phyloP scores from a whole-genome alignment of 2,329 filamentous ascomycete genomes.

The Fusarium sp. region DNA sequence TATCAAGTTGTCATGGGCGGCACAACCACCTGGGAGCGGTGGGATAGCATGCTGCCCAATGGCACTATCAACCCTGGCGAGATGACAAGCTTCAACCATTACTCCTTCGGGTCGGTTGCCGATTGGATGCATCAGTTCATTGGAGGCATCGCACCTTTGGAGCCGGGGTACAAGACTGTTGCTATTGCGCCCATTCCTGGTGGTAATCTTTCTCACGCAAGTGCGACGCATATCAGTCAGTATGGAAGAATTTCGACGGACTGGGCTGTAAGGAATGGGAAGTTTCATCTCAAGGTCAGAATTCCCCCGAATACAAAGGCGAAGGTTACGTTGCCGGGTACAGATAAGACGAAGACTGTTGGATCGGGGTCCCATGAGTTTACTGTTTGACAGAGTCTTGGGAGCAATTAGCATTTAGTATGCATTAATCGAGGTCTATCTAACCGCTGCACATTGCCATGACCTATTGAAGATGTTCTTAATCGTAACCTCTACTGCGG shows the following conservation, averaged over 20 bases:
- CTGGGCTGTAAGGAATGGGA: constrained; percentile 18
- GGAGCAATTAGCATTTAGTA: not conserved
- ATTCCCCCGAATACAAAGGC: constrained; percentile 36
- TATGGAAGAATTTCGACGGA: not conserved
- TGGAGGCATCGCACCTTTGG: constrained; percentile 51
- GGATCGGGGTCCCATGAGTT: constrained; percentile 23
- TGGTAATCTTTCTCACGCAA: constrained; percentile 16
- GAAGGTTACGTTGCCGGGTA: constrained; percentile 7
- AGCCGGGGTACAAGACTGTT: constrained; percentile 53
- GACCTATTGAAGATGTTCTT: fast-evolving
- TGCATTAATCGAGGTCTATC: not conserved
- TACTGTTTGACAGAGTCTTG: not conserved
- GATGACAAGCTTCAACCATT: constrained; percentile 63
- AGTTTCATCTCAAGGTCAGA: constrained; percentile 30
- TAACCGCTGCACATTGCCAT: fast-evolving
- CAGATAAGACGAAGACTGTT: not conserved
- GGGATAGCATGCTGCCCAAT: constrained; percentile 57
- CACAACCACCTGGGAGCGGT: constrained; percentile 62
- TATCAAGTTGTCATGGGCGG: constrained; percentile 57
- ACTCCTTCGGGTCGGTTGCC: constrained; percentile 58
- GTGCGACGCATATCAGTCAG: not conserved
- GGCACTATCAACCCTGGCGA: constrained; percentile 55
- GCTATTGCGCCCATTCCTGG: constrained; percentile 49
- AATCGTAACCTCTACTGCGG: not conserved
- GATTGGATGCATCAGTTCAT: constrained; percentile 57